A percentile compares a stretch with the other conserved stretches of the same genome.
Conservation (phyloP, 2,329 filamentous ascomycete genomes). For the Penicillium sp. region DNA sequence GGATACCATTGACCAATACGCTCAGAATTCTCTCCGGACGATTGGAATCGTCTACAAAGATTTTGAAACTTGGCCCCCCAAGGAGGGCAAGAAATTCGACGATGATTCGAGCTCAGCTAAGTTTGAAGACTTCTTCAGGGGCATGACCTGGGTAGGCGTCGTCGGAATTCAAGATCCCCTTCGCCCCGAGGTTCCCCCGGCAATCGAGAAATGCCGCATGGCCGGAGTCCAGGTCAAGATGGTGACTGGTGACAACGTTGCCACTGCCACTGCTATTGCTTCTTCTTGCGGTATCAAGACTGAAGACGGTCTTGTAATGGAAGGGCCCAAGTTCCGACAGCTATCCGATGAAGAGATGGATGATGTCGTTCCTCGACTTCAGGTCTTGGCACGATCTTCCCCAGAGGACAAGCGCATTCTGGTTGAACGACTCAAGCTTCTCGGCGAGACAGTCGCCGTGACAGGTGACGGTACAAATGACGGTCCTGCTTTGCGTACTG, state of each 20-base stretch:
- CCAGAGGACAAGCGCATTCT: conserved; percentile 70
- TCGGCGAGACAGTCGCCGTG: conserved; percentile 64
- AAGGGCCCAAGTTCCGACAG: conserved; percentile 68
- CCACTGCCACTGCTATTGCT: conserved; percentile 74
- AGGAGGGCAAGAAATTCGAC: conserved; percentile 57
- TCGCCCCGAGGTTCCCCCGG: conserved; percentile 67
- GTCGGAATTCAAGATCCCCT: conserved; percentile 78
- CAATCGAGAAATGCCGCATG: conserved; percentile 67
- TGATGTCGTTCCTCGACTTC: conserved; percentile 60
- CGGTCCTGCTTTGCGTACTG: conserved; percentile 66
- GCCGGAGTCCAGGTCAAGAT: conserved; percentile 74
- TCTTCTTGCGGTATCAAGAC: conserved; percentile 71
- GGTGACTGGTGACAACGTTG: conserved; percentile 72
- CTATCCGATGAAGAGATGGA: conserved; percentile 64
- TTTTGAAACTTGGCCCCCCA: conserved; percentile 69
- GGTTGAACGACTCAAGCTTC: conserved; percentile 63
- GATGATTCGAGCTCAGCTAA: conserved; percentile 66
- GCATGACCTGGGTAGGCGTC: conserved; percentile 73
- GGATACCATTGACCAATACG: conserved; percentile 48
- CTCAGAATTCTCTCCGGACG: conserved; percentile 67
- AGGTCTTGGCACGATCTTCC: conserved; percentile 67
- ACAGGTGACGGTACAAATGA: conserved; percentile 72
- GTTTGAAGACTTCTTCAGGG: conserved; percentile 69
- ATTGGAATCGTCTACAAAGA: conserved; percentile 76
- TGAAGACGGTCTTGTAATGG: conserved; percentile 65